Percentiles rank a stretch among this genome's conserved stretches.
These are phyloP conservation scores for Phytophthora rubi DNA, from an alignment of 352 stramenopile species.

Conservation along the genomic window DNA sequence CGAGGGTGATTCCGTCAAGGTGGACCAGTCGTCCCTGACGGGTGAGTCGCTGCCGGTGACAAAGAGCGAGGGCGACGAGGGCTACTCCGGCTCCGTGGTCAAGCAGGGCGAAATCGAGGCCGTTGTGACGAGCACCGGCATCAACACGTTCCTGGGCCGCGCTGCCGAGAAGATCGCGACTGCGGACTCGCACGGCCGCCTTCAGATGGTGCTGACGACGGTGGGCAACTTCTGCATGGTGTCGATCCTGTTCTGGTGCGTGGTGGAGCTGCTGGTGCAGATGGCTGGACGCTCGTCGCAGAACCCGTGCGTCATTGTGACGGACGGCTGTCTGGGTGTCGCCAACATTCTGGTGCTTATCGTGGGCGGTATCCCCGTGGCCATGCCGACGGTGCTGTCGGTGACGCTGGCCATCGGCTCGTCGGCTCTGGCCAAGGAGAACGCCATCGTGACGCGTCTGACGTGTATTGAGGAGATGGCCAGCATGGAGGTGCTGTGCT, in stretches of 20 bases:
- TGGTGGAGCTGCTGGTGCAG: conserved; percentile 84
- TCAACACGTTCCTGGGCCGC: conserved; percentile 90
- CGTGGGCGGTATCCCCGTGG: conserved; percentile 91
- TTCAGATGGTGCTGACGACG: conserved; percentile 91
- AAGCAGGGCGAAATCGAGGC: conserved; percentile 88
- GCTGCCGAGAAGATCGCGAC: conserved; percentile 76
- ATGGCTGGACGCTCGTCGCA: conserved; percentile 63
- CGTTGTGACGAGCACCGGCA: conserved; percentile 37
- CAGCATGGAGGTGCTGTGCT: conserved; percentile 94
- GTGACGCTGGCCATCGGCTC: conserved; percentile 92
- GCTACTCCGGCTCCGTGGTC: conserved; percentile 81
- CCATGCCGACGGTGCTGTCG: conserved; percentile 92
- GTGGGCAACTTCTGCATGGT: conserved; percentile 91
- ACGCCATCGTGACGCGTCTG: conserved; percentile 92
- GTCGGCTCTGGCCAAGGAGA: conserved; percentile 87
- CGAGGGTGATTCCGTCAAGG: conserved; percentile 75
- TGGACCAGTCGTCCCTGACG: conserved; percentile 92
- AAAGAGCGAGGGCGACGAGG: conserved; percentile 70
- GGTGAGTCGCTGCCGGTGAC: conserved; percentile 92
- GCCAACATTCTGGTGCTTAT: conserved; percentile 87
- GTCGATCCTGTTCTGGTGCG: conserved; percentile 79
- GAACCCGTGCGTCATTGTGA: conserved; percentile 83
- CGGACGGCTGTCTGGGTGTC: conserved; percentile 59
- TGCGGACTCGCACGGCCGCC: conserved; percentile 73
- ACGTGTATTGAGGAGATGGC: conserved; percentile 94